phyloP scores from a whole-genome alignment of 2,329 filamentous ascomycete species.

The Trichoderma endophyticum region DNA sequence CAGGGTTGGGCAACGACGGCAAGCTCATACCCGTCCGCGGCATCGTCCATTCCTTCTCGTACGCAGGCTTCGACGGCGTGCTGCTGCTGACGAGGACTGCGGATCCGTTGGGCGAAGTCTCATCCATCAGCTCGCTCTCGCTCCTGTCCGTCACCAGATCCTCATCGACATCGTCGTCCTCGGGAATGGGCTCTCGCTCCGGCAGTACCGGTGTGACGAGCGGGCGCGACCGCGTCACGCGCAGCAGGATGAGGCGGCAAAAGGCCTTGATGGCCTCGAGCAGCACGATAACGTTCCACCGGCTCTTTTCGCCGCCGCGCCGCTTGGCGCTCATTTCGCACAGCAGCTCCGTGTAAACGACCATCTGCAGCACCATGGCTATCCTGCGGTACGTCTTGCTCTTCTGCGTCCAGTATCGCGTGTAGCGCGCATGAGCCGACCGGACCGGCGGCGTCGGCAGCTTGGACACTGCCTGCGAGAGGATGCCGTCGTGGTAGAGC shows the following conservation, averaged over 20 bases:
- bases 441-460: slow-evolving; percentile 52
- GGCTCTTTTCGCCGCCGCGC: slow-evolving; percentile 69
- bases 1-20: slow-evolving; percentile 74
- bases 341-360: slow-evolving; percentile 92
- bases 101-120: slow-evolving; percentile 34
- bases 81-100: background rate
- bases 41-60: slow-evolving; percentile 76
- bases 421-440: slow-evolving; percentile 62
- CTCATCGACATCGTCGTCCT: slow-evolving; percentile 47
- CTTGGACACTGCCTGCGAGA: slow-evolving; percentile 63
- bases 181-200: slow-evolving; percentile 74
- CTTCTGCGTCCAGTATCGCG: slow-evolving; percentile 61
- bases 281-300: slow-evolving; percentile 84
- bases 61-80: slow-evolving; percentile 31
- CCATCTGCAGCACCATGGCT: slow-evolving; percentile 79
- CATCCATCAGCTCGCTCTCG: slow-evolving; percentile 43
- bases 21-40: slow-evolving; percentile 86
- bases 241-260: slow-evolving; percentile 75
- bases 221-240: slow-evolving; percentile 77
- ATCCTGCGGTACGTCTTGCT: slow-evolving; percentile 73
- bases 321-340: slow-evolving; percentile 96
- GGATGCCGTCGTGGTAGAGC: slow-evolving; percentile 86
- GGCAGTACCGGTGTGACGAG: slow-evolving; percentile 81
- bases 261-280: slow-evolving; percentile 84
- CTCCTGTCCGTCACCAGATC: slow-evolving; percentile 42